Percentiles rank a stretch among this genome's conserved stretches.
Evolutionary conservation across 83 land plant genomes (phyloP).

Genomic region (Isoetes engelmannii): DNA sequence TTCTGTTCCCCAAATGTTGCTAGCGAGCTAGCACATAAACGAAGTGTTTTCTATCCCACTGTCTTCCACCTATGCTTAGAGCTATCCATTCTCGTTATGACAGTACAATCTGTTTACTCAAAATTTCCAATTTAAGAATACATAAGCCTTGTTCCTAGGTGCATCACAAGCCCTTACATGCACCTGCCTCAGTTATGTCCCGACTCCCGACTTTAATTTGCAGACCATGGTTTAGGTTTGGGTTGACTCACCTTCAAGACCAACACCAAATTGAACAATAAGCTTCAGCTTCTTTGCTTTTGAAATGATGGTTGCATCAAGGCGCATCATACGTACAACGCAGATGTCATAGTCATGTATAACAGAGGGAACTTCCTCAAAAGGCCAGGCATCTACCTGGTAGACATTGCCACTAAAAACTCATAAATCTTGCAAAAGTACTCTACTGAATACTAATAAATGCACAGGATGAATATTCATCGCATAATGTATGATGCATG

Average conservation of each 20-base stretch:
- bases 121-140: neutral
- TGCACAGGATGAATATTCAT: too few relatives aligned
- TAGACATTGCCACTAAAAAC: neutral
- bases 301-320: constrained; percentile 51
- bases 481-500: too few relatives aligned
- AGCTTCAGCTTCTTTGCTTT: constrained; percentile 69
- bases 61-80: too few relatives aligned
- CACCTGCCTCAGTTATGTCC: neutral
- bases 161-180: neutral
- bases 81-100: too few relatives aligned
- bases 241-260: constrained; percentile 62
- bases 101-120: too few relatives aligned
- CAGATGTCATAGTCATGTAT: constrained; percentile 70
- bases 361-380: constrained; percentile 50
- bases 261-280: constrained; percentile 90
- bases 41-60: too few relatives aligned
- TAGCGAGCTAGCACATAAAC: too few relatives aligned
- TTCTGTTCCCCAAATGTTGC: too few relatives aligned
- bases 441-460: too few relatives aligned
- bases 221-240: neutral
- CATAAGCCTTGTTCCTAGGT: neutral
- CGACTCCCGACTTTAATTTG: neutral
- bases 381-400: constrained; percentile 67
- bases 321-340: constrained; percentile 46
- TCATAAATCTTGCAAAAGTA: too few relatives aligned